Base-by-base conservation (phyloP, 805 yeast genomes). In the Myxozyma mucilagina region DNA sequence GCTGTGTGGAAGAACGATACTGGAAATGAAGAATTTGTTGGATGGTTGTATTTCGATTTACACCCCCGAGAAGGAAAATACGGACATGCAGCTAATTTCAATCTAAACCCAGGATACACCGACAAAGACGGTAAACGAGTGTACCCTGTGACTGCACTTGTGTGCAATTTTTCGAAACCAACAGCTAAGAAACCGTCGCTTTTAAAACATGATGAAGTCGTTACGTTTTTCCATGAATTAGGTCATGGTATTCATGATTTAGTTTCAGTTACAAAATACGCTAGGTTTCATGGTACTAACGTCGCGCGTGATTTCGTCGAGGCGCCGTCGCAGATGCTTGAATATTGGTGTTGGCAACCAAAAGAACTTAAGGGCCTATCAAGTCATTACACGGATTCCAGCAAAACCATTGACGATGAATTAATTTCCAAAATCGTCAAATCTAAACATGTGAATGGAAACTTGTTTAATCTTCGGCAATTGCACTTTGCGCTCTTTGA, bases 291-390 rank as follows among this genome's bases (percentile, higher is more conserved):
- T 70, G 96, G 96, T 20, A 86, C 92, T 32, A 78, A 82, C 45
- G 93, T 88, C 49, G 84, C 87, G 41, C 81, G 94, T 81, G 96
- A 90, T 75, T 90, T 90, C 75, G 96, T 90, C 54, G 96, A 90
- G 74, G 89, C 93, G 59, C 97, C 96, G 32, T 89, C 96, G 1
- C 96, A 90, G 76, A 84, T 90, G 86, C 78, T 90, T 68, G 96
- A 90, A 74, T 87, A 84, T 73, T 90, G 94, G 90, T 87, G 92
- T 42, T 90, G 96, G 96, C 82, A 86, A 56, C 79, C 79, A 55
- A 75, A 79, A 41, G 86, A 84, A 73, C 77, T 90, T 64, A 80
- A 78, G 67, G 70, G 72, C 8, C 75, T 90, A 54, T 85, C 93
- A 0, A 78, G 82, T 29, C 96, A 90, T 72, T 89, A 87, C 71